phyloP scores from a whole-genome alignment of 2,329 filamentous ascomycete species.

The Leptodontidium sp. region DNA sequence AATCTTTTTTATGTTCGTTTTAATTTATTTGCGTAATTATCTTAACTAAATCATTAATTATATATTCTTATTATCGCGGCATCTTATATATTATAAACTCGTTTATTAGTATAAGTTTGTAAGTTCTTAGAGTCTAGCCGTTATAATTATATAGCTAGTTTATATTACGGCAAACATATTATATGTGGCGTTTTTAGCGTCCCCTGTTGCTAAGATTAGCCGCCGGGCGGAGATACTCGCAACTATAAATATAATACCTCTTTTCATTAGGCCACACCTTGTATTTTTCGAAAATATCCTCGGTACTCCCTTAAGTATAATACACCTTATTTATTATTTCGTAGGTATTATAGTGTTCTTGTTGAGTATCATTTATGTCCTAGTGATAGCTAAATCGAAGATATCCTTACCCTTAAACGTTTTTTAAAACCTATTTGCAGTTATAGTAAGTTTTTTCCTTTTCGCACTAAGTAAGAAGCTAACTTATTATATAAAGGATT shows the following conservation, averaged over 20 bases:
- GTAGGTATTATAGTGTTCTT: not conserved
- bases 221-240: not conserved
- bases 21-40: not conserved
- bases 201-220: not conserved
- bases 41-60: not conserved
- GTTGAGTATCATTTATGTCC: not conserved
- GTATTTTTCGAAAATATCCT: not conserved
- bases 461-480: not conserved
- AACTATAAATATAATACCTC: not conserved
- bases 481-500: not conserved
- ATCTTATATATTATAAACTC: not conserved
- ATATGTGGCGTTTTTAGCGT: not conserved
- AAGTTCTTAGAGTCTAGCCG: not conserved
- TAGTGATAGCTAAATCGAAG: not conserved
- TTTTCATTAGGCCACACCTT: not conserved
- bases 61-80: not conserved
- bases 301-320: not conserved
- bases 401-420: not conserved
- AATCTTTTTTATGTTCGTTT: too few species aligned
- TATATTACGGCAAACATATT: conserved; percentile 3
- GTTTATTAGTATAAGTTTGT: not conserved
- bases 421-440: not conserved
- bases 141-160: not conserved
- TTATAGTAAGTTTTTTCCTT: conserved; percentile 2
- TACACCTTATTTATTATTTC: not conserved